phyloP scores from a whole-genome alignment of 179 eudicot genomes.

The Silene vulgaris region DNA sequence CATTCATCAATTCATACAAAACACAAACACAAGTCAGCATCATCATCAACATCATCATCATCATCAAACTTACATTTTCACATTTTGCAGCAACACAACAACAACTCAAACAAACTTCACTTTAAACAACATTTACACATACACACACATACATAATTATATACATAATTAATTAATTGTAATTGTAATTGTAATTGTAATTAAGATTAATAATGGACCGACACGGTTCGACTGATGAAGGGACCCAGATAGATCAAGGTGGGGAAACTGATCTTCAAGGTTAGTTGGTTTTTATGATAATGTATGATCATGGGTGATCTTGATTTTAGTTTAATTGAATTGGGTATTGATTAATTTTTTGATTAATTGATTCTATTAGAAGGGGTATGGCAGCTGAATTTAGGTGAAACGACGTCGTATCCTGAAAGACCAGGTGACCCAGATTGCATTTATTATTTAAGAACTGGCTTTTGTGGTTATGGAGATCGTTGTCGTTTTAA shows the following conservation, averaged over 20 bases:
- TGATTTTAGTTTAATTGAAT: constrained; percentile 1
- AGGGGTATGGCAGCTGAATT: constrained; percentile 70
- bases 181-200: background rate
- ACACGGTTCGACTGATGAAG: constrained; percentile 38
- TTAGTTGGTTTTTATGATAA: constrained; percentile 16
- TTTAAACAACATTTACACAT: too few species aligned
- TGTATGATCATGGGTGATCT: constrained; percentile 10
- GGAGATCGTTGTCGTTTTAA: constrained; percentile 88
- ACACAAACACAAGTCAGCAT: background rate
- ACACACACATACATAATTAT: background rate
- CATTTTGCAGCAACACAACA: background rate
- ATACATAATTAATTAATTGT: too few species aligned
- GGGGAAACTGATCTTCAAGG: constrained; percentile 55
- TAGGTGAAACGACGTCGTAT: constrained; percentile 47
- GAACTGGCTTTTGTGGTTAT: constrained; percentile 81
- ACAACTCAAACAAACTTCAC: background rate
- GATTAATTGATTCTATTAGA: constrained; percentile 32
- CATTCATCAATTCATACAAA: background rate
- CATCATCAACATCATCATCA: background rate
- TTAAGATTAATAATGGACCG: constrained; percentile 40
- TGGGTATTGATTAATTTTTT: constrained; percentile 17
- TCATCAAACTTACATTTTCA: background rate
- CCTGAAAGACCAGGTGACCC: constrained; percentile 80
- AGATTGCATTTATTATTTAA: constrained; percentile 65
- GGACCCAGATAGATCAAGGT: constrained; percentile 44